Evolutionary conservation across 176 grass and related monocot species (phyloP).

Genomic region (Avena atlantica): DNA sequence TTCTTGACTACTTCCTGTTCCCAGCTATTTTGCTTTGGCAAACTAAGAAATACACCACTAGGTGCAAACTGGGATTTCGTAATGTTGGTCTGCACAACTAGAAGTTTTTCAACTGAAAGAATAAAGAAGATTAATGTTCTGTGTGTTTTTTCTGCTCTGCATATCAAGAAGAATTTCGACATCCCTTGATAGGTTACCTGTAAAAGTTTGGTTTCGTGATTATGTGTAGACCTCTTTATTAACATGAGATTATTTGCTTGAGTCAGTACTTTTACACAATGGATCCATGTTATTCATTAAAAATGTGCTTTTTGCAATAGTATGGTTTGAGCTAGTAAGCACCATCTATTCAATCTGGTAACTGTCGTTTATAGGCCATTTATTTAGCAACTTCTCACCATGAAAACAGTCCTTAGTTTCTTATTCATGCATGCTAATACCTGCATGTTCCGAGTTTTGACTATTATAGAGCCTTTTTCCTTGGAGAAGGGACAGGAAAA

Average conservation of each 20-base stretch:
- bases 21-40: not conserved
- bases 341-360: not conserved
- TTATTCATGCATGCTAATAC: not conserved
- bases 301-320: not conserved
- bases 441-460: conserved; percentile 17
- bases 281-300: not conserved
- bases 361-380: conserved; percentile 54
- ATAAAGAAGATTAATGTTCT: not conserved
- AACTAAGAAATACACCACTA: not conserved
- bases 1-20: conserved; percentile 3
- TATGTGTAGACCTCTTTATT: not conserved
- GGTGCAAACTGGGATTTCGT: not conserved
- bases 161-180: not conserved
- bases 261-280: not conserved
- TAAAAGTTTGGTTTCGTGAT: not conserved
- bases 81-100: not conserved
- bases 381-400: conserved; percentile 75
- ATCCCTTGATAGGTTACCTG: not conserved
- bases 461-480: not conserved
- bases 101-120: not conserved
- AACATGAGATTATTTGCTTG: not conserved
- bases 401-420: not conserved
- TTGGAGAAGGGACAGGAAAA: not conserved
- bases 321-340: not conserved
- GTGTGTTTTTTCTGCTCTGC: not conserved